A percentile compares a stretch with the other conserved stretches of the same genome.
Evolutionary conservation across 2,329 filamentous ascomycete species (phyloP).

Genomic region (Trichoderma afroharzianum): DNA sequence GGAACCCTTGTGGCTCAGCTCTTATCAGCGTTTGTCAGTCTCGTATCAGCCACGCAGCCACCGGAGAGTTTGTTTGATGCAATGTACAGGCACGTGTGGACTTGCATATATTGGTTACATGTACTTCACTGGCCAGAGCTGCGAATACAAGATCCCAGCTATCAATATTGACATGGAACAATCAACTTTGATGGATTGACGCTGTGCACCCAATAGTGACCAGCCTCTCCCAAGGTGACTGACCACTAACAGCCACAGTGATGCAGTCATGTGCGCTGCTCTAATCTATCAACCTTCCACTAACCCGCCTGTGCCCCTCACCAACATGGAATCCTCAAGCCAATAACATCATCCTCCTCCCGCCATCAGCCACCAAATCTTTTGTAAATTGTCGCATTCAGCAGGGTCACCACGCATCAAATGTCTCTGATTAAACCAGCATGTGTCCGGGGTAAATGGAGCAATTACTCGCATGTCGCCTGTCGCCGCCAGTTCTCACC

Average conservation of each 20-base stretch:
- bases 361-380: not conserved
- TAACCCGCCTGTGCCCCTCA: not conserved
- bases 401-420: conserved; percentile 1
- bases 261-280: not conserved
- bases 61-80: not conserved
- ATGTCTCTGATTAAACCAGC: conserved; percentile 2
- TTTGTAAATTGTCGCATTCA: not conserved
- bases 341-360: not conserved
- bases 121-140: not conserved
- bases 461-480: not conserved
- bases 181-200: not conserved
- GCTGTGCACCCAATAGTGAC: not conserved
- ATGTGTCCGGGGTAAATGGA: not conserved
- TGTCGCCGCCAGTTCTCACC: not conserved
- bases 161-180: not conserved
- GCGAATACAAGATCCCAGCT: not conserved
- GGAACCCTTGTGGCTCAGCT: too few relatives aligned
- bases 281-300: not conserved
- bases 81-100: not conserved
- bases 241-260: not conserved
- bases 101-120: not conserved
- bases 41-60: not conserved
- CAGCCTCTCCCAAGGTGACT: not conserved
- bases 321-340: not conserved
- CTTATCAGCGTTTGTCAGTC: not conserved